These are phyloP conservation scores for Choiromyces venosus DNA, from an alignment of 495 filamentous ascomycete species.

Conservation along the genomic window DNA sequence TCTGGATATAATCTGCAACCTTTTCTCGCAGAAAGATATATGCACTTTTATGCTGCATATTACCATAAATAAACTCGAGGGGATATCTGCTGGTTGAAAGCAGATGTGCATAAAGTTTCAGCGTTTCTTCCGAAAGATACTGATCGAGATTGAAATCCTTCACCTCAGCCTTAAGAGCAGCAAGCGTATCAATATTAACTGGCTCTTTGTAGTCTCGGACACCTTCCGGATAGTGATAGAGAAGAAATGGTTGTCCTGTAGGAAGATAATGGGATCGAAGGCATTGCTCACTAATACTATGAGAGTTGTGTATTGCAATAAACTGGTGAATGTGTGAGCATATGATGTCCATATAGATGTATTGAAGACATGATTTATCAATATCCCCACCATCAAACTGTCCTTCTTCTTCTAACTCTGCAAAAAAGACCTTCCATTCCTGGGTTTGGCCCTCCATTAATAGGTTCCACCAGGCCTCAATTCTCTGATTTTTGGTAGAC, in stretches of 20 bases:
- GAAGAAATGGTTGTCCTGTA: neutral
- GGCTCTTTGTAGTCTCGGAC: neutral
- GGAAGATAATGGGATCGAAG: constrained; percentile 1
- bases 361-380: neutral
- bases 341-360: too few species aligned
- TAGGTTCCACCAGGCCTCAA: constrained; percentile 12
- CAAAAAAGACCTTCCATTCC: constrained; percentile 7
- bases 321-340: constrained; percentile 5
- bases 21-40: constrained; percentile 2
- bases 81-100: neutral
- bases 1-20: neutral
- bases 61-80: neutral
- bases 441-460: neutral
- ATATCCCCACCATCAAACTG: neutral
- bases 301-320: constrained; percentile 7
- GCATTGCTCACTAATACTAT: neutral
- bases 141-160: neutral
- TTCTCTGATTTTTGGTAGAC: too few species aligned
- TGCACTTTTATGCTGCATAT: neutral
- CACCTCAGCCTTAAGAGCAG: neutral
- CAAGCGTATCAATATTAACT: neutral
- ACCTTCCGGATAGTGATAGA: constrained; percentile 5
- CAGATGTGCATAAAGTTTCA: neutral
- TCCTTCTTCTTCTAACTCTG: neutral
- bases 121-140: neutral